A percentile compares a stretch with the other conserved stretches of the same genome.
Conservation (phyloP, 345 rosid species). For the Gossypium ekmanianum region DNA sequence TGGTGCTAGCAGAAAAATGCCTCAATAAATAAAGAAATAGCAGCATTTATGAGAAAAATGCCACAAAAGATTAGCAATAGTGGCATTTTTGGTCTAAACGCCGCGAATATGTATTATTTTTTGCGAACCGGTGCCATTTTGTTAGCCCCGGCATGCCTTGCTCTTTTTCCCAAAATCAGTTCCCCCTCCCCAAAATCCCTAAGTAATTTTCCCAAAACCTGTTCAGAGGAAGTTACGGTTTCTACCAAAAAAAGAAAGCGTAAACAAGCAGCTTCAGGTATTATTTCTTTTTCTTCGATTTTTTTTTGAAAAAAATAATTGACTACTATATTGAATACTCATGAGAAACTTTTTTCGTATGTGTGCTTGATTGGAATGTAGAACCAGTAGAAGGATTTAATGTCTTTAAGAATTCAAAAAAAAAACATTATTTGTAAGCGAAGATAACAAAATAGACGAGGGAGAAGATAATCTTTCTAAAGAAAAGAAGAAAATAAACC, state of each 20-base stretch:
- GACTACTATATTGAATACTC: not conserved
- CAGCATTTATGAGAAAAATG: too few relatives aligned
- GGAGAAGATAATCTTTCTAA: constrained; percentile 27
- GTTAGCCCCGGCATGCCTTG: too few relatives aligned
- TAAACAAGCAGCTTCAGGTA: constrained; percentile 47
- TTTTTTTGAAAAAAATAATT: not conserved
- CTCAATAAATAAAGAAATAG: too few relatives aligned
- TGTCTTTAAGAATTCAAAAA: constrained; percentile 64
- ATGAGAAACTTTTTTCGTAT: too few relatives aligned
- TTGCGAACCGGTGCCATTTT: rapidly evolving
- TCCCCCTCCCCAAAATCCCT: too few relatives aligned
- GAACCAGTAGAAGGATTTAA: constrained; percentile 69
- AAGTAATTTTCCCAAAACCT: too few relatives aligned
- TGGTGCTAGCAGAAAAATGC: too few relatives aligned
- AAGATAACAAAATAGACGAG: constrained; percentile 24
- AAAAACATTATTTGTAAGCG: constrained; percentile 16
- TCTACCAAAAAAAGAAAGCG: constrained; percentile 58
- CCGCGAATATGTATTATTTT: too few relatives aligned
- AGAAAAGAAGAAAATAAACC: constrained; percentile 50
- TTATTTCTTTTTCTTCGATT: not conserved
- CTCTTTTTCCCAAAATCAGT: too few relatives aligned
- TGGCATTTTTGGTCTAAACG: too few relatives aligned
- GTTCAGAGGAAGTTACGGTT: constrained; percentile 25
- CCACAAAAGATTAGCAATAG: too few relatives aligned
- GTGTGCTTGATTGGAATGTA: constrained; percentile 10